phyloP scores from a whole-genome alignment of 2,329 filamentous ascomycete species.

The Cercospora zeina region DNA sequence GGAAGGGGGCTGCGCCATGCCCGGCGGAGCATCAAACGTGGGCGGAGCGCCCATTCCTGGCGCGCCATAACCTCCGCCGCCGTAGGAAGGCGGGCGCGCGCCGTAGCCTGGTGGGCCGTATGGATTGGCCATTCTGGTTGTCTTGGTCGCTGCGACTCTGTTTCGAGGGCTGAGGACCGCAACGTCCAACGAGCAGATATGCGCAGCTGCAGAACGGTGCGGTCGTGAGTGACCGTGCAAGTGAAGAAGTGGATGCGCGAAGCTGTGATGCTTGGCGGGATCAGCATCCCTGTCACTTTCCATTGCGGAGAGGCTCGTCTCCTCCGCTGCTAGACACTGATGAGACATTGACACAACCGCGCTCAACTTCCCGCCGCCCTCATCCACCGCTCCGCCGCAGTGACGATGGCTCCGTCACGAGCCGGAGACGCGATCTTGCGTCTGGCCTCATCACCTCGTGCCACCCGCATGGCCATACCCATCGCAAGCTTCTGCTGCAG shows the following conservation, averaged over 20 bases:
- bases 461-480: conserved; percentile 17
- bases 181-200: not conserved
- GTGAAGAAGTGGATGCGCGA: conserved; percentile 4
- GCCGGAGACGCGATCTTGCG: conserved; percentile 28
- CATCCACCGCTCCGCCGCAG: not conserved
- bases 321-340: not conserved
- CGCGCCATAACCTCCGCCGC: conserved; percentile 51
- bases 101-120: conserved; percentile 61
- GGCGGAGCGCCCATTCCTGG: conserved; percentile 76
- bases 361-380: not conserved
- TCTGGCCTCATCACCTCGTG: conserved; percentile 28
- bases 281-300: conserved; percentile 5
- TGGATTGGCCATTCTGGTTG: conserved; percentile 40
- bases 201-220: not conserved
- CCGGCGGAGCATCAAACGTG: conserved; percentile 75
- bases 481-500: conserved; percentile 20
- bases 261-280: conserved; percentile 12
- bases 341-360: conserved; percentile 1
- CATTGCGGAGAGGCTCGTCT: conserved; percentile 6
- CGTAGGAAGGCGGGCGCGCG: conserved; percentile 58
- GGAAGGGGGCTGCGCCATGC: conserved; percentile 73
- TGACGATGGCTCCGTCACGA: conserved; percentile 8
- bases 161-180: not conserved
- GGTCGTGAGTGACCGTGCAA: not conserved
- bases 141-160: not conserved